Evolutionary conservation across 108 stramenopile species (phyloP), one percentile per base, ranked within the genome.

Genomic region (Cyclostephanos tholiformis): DNA sequence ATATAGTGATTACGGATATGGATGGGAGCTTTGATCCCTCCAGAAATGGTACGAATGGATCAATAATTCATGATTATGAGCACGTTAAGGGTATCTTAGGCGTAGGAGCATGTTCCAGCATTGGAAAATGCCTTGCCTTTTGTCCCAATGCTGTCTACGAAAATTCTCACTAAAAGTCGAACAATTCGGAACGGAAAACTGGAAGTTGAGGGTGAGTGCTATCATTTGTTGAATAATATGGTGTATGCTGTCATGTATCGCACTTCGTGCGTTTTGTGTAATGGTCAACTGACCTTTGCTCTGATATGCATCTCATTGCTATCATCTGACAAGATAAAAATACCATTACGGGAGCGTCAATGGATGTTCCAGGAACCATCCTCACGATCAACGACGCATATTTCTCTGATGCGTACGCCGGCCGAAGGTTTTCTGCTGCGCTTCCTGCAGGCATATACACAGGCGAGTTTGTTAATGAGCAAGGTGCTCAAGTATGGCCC

Each of bases 361-460:
- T 73, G 19, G 38, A 56, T 29, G 64, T 80, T 32, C 62, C 79
- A 13, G 72, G 79, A 4, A 69, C 68, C 22, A 64, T 69, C 2
- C 48, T 52, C 30, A 44, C 67, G 8, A 67, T 66, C 46, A 44
- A 69, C 35, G 52, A 71, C 29, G 32, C 55, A 41, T 43, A 46
- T 41, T 79, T 65, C 52, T 65, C 68, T 27, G 35, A 71, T 36
- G 55, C 44, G 7, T 51, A 41, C 8, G 52, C 46, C 1, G 29
- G 49, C 12, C 65, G 81, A 50, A 67, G 39, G 46, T 85, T 79
- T 53, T 68, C 74, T 43, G 82, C 73, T 12, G 67, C 84, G 25
- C 73, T 85, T 16, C 84, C 84, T 26, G 38, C 74, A 19, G 84
- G 84, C 20, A 49, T 23, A 4, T 85, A 77, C 57, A 70, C 63